These are phyloP conservation scores for Stenogyne calaminthoides DNA, from an alignment of 305 asterid genomes.

Conservation along the genomic window DNA sequence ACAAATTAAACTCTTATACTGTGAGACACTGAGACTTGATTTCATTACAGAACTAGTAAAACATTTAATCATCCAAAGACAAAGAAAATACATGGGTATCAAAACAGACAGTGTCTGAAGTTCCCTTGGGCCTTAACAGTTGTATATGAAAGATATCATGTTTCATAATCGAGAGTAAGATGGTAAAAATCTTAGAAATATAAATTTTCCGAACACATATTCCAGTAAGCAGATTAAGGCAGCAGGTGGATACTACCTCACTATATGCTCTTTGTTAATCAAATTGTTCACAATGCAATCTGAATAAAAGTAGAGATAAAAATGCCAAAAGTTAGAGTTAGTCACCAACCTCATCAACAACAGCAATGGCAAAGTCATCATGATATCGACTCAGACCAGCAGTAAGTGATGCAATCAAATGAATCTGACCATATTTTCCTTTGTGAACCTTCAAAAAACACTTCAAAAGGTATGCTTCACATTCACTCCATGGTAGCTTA, in stretches of 20 bases:
- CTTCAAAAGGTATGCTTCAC: conserved; percentile 82
- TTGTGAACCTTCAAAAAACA: conserved; percentile 98
- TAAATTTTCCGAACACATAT: not conserved
- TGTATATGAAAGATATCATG: not conserved
- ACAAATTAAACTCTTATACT: not conserved
- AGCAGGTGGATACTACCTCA: conserved; percentile 17
- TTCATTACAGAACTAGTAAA: conserved; percentile 11
- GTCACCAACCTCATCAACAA: conserved; percentile 92
- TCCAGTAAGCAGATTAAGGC: conserved; percentile 5
- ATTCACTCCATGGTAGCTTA: conserved; percentile 97
- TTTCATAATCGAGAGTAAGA: conserved; percentile 15
- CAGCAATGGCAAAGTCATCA: conserved; percentile 91
- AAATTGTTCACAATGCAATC: conserved; percentile 9
- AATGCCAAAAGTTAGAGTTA: conserved; percentile 18
- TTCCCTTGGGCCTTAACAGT: not conserved
- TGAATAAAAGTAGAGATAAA: conserved; percentile 8
- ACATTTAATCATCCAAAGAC: conserved; percentile 9
- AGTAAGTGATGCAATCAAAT: conserved; percentile 96
- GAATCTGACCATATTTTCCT: conserved; percentile 98
- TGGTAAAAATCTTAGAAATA: not conserved
- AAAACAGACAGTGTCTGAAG: not conserved
- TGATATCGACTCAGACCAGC: conserved; percentile 96
- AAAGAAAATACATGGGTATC: conserved; percentile 1
- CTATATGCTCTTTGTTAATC: not conserved
- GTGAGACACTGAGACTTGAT: not conserved